Conservation (phyloP, 2,329 filamentous ascomycete genomes). For the Gremmenia infestans region DNA sequence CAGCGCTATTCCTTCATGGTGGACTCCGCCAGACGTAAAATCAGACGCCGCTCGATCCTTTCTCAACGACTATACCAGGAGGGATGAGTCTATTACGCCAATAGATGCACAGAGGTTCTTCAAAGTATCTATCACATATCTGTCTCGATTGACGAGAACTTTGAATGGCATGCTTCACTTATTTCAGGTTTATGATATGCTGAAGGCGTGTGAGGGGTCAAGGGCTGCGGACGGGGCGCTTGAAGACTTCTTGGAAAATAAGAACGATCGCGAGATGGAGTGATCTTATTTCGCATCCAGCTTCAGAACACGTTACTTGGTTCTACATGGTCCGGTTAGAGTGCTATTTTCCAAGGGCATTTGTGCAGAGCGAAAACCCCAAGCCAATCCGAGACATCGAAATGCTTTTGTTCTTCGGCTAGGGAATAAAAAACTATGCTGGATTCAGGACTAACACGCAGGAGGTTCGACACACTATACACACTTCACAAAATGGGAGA, state of each 20-base stretch:
- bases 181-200: background rate
- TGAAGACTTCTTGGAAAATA: background rate
- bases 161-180: background rate
- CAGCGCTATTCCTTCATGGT: background rate
- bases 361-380: no score
- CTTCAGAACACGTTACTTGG: no score
- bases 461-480: no score
- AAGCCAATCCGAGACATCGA: no score
- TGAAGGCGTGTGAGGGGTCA: background rate
- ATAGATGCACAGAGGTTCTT: background rate
- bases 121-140: background rate
- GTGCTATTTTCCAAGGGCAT: no score
- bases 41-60: background rate
- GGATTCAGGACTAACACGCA: no score
- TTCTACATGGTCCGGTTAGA: no score
- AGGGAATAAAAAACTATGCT: no score
- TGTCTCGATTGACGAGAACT: background rate
- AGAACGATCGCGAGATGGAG: background rate
- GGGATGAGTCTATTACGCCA: background rate
- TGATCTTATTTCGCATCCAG: no score
- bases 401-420: no score
- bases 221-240: background rate
- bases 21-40: background rate
- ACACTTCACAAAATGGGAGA: no score
- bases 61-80: background rate